phyloP scores from a whole-genome alignment of 2,329 filamentous ascomycete genomes.

The Thelonectria blattea region DNA sequence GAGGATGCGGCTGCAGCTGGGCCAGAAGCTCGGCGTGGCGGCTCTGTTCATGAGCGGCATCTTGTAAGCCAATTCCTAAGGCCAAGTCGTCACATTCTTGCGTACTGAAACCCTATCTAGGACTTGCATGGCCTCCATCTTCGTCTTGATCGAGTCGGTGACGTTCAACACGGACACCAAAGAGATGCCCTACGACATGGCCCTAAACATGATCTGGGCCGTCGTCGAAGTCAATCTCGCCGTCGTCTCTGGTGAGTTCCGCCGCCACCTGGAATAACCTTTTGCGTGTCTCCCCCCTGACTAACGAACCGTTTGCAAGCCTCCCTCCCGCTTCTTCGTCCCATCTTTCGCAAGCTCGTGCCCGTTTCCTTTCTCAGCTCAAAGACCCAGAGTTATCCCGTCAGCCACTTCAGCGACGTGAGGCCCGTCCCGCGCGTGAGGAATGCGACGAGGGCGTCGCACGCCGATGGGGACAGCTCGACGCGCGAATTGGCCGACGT shows the following conservation, averaged over 20 bases:
- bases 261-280: no score
- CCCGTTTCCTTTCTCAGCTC: conserved; percentile 3
- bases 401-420: background rate
- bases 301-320: background rate
- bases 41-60: conserved; percentile 38
- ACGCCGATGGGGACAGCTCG: background rate
- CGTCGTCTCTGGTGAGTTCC: conserved; percentile 30
- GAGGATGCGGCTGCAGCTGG: conserved; percentile 31
- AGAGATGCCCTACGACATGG: conserved; percentile 32
- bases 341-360: conserved; percentile 3
- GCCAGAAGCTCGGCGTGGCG: conserved; percentile 35
- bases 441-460: background rate
- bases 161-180: conserved; percentile 22
- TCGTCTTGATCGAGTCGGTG: conserved; percentile 30
- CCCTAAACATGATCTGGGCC: conserved; percentile 34
- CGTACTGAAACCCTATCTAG: conserved; percentile 15
- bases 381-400: background rate
- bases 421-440: background rate
- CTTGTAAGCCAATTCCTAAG: conserved; percentile 25
- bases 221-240: conserved; percentile 37
- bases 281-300: background rate
- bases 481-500: background rate
- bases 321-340: conserved; percentile 7
- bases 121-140: conserved; percentile 36
- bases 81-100: background rate